phyloP scores from a whole-genome alignment of 2,329 filamentous ascomycete species.

The Pseudocercospora musae region DNA sequence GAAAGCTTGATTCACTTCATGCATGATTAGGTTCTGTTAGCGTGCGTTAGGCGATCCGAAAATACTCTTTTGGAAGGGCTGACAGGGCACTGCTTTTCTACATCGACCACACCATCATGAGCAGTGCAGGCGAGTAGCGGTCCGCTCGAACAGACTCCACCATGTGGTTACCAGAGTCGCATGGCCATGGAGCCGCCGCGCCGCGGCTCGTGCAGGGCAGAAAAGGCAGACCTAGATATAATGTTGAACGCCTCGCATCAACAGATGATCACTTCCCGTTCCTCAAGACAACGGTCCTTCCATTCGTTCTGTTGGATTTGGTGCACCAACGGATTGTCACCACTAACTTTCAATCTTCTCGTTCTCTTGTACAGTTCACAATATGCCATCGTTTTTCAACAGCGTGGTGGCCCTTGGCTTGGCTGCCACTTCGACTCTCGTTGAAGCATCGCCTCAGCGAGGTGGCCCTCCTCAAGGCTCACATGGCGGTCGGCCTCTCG shows the following conservation, averaged over 20 bases:
- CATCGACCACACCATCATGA: neutral
- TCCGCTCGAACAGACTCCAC: neutral
- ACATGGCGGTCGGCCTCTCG: neutral
- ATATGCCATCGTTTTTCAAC: neutral
- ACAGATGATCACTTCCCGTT: neutral
- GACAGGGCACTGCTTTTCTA: conserved; percentile 1
- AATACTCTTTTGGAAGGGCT: neutral
- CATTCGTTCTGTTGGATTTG: neutral
- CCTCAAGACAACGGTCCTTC: neutral
- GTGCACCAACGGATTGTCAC: neutral
- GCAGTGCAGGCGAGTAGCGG: neutral
- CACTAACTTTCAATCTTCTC: neutral
- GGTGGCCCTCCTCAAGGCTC: conserved; percentile 1
- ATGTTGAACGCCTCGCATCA: neutral
- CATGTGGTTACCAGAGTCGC: neutral
- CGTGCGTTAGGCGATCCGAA: neutral
- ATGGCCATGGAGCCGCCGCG: neutral
- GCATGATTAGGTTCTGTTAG: neutral
- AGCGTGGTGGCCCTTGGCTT: conserved; percentile 10
- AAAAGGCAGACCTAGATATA: neutral
- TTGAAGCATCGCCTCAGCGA: conserved; percentile 9
- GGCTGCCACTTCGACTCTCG: conserved; percentile 9
- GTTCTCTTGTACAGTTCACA: neutral
- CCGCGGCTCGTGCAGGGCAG: neutral
- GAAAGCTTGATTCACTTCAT: neutral